Evolutionary conservation across 2,329 filamentous ascomycete species (phyloP).

Genomic region (Lachnellula cervina): DNA sequence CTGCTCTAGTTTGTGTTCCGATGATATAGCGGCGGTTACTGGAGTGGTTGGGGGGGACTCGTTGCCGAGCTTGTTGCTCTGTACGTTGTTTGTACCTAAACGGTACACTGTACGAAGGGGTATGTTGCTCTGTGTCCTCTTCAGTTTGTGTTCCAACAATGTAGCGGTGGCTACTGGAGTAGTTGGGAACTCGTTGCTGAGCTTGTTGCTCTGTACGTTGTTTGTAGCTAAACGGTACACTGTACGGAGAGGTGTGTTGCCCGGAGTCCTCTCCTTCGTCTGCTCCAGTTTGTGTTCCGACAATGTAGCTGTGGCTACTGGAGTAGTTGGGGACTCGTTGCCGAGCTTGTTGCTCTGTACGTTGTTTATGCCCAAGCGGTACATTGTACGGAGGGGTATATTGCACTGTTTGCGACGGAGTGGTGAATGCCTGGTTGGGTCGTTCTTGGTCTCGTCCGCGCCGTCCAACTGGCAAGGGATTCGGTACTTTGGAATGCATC

Average conservation of each 20-base stretch:
- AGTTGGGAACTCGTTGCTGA: constrained; percentile 13
- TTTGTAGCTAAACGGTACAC: constrained; percentile 6
- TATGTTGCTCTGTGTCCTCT: constrained; percentile 3
- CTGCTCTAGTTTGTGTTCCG: neutral
- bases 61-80: constrained; percentile 12
- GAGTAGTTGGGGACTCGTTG: constrained; percentile 1
- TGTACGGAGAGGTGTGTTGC: constrained; percentile 6
- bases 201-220: constrained; percentile 9
- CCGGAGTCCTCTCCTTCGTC: constrained; percentile 14
- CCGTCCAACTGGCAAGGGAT: constrained; percentile 13
- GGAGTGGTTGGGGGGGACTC: constrained; percentile 4
- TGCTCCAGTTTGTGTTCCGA: neutral
- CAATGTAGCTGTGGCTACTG: neutral
- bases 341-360: constrained; percentile 14
- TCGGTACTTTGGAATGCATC: constrained; percentile 30
- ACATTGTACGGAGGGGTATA: constrained; percentile 10
- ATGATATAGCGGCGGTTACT: neutral
- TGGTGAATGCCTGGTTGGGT: constrained; percentile 1
- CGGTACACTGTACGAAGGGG: constrained; percentile 9
- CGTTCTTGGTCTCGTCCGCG: neutral
- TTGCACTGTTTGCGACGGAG: constrained; percentile 8
- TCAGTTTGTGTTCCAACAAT: constrained; percentile 23
- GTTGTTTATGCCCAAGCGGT: constrained; percentile 1
- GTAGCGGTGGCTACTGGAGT: constrained; percentile 20
- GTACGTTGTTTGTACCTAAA: constrained; percentile 1